These are phyloP conservation scores for Elsinoe ampelina DNA, from an alignment of 2,329 filamentous ascomycete species.

Conservation along the genomic window DNA sequence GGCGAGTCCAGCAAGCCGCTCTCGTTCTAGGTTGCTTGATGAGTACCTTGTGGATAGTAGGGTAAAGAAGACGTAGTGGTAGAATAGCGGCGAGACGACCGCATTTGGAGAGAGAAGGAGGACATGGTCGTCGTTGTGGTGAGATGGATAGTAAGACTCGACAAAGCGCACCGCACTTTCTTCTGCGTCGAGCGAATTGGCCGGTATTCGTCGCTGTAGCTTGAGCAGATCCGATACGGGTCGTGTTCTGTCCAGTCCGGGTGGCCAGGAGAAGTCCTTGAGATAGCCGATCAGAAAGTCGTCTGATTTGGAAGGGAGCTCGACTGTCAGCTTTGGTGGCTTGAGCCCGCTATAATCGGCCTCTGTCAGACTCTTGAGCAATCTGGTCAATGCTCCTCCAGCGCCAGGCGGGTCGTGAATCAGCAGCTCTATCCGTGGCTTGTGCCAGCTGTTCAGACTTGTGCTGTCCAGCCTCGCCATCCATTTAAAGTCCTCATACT, in stretches of 20 bases:
- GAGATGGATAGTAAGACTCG: slow-evolving; percentile 77
- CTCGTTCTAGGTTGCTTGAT: slow-evolving; percentile 32
- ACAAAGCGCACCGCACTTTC: slow-evolving; percentile 67
- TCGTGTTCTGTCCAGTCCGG: slow-evolving; percentile 39
- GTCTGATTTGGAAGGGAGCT: slow-evolving; percentile 66
- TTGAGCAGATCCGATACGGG: slow-evolving; percentile 43
- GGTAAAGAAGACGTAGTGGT: slow-evolving; percentile 73
- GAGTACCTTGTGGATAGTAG: slow-evolving; percentile 73
- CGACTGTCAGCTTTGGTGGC: slow-evolving; percentile 69
- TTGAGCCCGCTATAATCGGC: slow-evolving; percentile 67
- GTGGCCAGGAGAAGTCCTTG: slow-evolving; percentile 59
- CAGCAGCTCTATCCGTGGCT: slow-evolving; percentile 68
- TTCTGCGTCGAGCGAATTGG: slow-evolving; percentile 50
- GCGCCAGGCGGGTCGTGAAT: slow-evolving; percentile 64
- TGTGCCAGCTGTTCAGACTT: slow-evolving; percentile 69
- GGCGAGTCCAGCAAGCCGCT: slow-evolving; percentile 65
- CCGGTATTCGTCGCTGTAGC: slow-evolving; percentile 63
- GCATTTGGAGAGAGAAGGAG: slow-evolving; percentile 75
- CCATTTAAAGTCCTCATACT: slow-evolving; percentile 61
- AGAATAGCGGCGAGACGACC: slow-evolving; percentile 72
- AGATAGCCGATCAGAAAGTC: slow-evolving; percentile 54
- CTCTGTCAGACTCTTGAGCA: slow-evolving; percentile 64
- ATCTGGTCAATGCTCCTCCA: slow-evolving; percentile 63
- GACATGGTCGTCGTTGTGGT: slow-evolving; percentile 58
- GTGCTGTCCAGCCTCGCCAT: slow-evolving; percentile 65